phyloP scores from a whole-genome alignment of 495 filamentous ascomycete genomes.

The Staphylotrichum tortipilum region DNA sequence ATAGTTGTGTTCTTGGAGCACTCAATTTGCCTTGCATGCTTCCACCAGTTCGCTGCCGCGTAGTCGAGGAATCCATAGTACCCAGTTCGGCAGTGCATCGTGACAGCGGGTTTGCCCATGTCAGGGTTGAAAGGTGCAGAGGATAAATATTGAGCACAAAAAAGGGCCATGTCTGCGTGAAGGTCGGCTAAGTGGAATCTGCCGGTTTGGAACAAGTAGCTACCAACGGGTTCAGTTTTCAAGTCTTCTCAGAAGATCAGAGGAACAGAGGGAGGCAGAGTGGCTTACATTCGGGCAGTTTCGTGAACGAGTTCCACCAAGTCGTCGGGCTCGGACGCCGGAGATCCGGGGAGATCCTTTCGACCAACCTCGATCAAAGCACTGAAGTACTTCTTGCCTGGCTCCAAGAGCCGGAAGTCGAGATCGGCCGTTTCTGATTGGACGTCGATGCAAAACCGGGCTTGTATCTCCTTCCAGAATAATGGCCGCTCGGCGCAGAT shows the following conservation, averaged over 20 bases:
- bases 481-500: background rate
- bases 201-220: background rate
- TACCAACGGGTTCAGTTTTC: background rate
- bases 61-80: background rate
- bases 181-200: background rate
- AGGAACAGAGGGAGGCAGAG: background rate
- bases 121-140: background rate
- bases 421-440: background rate
- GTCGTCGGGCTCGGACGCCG: background rate
- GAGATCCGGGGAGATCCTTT: background rate
- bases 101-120: background rate
- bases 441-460: background rate
- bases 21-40: background rate
- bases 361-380: background rate
- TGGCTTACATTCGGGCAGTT: background rate
- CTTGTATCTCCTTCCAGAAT: background rate
- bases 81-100: background rate
- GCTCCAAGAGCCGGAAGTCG: background rate
- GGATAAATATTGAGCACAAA: background rate
- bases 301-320: background rate
- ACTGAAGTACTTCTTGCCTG: background rate
- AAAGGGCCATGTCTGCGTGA: background rate
- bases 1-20: background rate
- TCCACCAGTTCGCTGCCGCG: background rate
- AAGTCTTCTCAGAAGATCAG: background rate